Base-by-base conservation (phyloP, 257 asterid species). In the Misopates orontium region DNA sequence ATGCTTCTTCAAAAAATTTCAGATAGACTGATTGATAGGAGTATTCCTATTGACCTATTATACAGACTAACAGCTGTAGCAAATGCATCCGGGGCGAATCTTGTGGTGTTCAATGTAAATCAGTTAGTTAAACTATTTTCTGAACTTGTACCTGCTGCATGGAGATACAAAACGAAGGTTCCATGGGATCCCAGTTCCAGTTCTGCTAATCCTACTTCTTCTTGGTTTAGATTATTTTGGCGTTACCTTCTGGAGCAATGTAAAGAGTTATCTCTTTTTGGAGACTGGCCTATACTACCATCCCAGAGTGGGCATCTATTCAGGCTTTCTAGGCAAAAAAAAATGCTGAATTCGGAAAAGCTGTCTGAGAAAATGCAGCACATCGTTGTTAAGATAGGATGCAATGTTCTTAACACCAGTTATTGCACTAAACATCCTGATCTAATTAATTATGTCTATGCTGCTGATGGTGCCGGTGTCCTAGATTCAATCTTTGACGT, bases 211-310 rank as follows among this genome's bases (percentile, higher is more conserved):
- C 98, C 98, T 66, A 73, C 85, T 20, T 55, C 73, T 31, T 74
- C 85, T 66, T 92, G 98, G 98, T 85, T 89, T 77, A 68, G 49
- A 67, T 89, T 87, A 66, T 92, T 92, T 67, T 92, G 98, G 98
- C 85, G 60, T 61, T 92, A 89, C 80, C 90, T 92, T 70, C 56
- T 58, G 42, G 81, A 81, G 69, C 84, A 83, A 47, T 85, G 96
- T 77, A 79, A 70, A 62, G 83, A 80, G 49, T 78, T 92, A 71
- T 84, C 90, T 72, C 69, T 72, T 23, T 89, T 92, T 73, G 89
- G 84, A 68, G 96, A 92, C 63, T 92, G 98, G 98, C 98, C 98
- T 62, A 89, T 92, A 73, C 75, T 92, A 53, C 98, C 98, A 65
- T 84, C 93, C 19, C 75, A 69, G 56, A 77, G 85, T 41, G 96